Evolutionary conservation across 495 filamentous ascomycete species (phyloP).

Genomic region (Penicillium roqueforti): DNA sequence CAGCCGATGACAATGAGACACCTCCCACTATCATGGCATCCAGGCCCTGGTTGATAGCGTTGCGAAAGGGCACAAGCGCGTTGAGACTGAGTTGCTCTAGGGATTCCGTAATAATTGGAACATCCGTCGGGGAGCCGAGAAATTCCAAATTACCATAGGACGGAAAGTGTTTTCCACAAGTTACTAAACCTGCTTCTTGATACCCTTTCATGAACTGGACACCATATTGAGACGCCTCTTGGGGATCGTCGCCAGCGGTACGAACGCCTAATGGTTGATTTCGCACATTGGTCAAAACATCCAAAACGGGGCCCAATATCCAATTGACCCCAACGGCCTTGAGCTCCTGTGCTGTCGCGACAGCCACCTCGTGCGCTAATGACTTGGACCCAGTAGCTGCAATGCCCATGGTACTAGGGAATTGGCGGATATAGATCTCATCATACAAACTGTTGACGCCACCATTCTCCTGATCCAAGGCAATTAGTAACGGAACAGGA

Average conservation of each 20-base stretch:
- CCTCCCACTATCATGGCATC: slow-evolving; percentile 94
- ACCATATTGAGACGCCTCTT: slow-evolving; percentile 83
- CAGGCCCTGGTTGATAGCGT: slow-evolving; percentile 74
- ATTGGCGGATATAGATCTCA: slow-evolving; percentile 86
- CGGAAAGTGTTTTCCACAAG: slow-evolving; percentile 90
- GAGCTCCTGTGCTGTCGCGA: slow-evolving; percentile 82
- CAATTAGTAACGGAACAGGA: slow-evolving; percentile 77
- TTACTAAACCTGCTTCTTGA: slow-evolving; percentile 76
- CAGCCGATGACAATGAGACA: slow-evolving; percentile 78
- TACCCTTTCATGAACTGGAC: slow-evolving; percentile 85
- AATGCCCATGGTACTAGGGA: slow-evolving; percentile 86
- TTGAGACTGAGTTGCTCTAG: slow-evolving; percentile 79
- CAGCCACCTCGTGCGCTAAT: slow-evolving; percentile 74
- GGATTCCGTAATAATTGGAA: slow-evolving; percentile 88
- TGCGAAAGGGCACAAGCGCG: slow-evolving; percentile 81
- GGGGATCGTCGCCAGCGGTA: slow-evolving; percentile 79
- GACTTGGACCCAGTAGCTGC: slow-evolving; percentile 76
- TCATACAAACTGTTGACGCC: slow-evolving; percentile 92
- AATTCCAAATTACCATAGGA: slow-evolving; percentile 93
- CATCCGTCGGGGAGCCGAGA: slow-evolving; percentile 76
- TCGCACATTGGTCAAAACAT: slow-evolving; percentile 82
- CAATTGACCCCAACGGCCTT: slow-evolving; percentile 85
- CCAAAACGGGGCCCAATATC: slow-evolving; percentile 85
- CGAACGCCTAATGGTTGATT: slow-evolving; percentile 84
- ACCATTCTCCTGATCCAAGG: slow-evolving; percentile 89